Evolutionary conservation across 2,329 filamentous ascomycete species (phyloP).

Genomic region (Fusarium torulosum): DNA sequence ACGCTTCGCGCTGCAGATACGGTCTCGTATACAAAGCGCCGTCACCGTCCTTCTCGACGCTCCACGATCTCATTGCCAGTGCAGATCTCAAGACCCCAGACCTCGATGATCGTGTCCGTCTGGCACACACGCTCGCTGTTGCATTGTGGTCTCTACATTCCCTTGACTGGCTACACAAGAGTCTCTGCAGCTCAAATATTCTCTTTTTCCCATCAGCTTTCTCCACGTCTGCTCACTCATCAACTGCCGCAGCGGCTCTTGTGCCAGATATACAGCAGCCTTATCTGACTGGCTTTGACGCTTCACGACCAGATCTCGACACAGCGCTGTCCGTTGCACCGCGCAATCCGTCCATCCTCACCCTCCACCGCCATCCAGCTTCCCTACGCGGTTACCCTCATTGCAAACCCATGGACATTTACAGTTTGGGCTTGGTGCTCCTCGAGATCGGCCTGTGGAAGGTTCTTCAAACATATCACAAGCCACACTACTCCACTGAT

Average conservation of each 20-base stretch:
- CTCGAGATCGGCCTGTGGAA: conserved; percentile 66
- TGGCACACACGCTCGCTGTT: conserved; percentile 59
- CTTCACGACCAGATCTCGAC: conserved; percentile 64
- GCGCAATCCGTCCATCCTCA: conserved; percentile 57
- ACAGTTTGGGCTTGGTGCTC: conserved; percentile 64
- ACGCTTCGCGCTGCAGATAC: conserved; percentile 55
- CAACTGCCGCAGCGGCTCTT: conserved; percentile 53
- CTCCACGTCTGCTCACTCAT: conserved; percentile 51
- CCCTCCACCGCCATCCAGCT: conserved; percentile 62
- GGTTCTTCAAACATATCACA: conserved; percentile 56
- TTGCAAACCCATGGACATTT: conserved; percentile 65
- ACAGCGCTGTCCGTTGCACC: conserved; percentile 62
- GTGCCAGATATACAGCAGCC: conserved; percentile 58
- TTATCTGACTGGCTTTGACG: conserved; percentile 67
- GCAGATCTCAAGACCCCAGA: conserved; percentile 59
- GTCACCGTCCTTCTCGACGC: conserved; percentile 53
- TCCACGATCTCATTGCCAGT: conserved; percentile 56
- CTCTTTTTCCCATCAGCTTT: conserved; percentile 64
- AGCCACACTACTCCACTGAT: conserved; percentile 57
- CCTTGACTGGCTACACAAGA: conserved; percentile 69
- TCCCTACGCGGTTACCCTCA: conserved; percentile 58
- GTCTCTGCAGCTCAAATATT: conserved; percentile 65
- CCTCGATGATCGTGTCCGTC: conserved; percentile 57
- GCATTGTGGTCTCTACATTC: conserved; percentile 65
- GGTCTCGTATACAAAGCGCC: conserved; percentile 59